Evolutionary conservation across 768 basidiomycete species (phyloP), one percentile per base, ranked within the genome.

Genomic region (Podaxis pistillaris): DNA sequence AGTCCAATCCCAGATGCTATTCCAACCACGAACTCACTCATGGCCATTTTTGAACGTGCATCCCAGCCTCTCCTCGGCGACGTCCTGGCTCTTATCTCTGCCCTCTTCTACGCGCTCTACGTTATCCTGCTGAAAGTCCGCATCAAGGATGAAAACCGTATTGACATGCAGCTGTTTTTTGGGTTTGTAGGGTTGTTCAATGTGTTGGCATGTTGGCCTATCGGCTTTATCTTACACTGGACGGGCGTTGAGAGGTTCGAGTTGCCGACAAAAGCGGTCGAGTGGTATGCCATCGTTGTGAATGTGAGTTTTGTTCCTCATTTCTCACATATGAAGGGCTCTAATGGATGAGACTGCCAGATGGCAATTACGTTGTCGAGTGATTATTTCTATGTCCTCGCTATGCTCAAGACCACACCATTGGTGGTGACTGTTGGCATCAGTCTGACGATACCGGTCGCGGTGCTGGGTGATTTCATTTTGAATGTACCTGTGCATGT

Each of bases 351-450:
- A 13, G 36, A 54, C 33, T 47, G 13, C 3, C 65, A 96, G 89
- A 94, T 94, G 91, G 75, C 78, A 36, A 93, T 96, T 68, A 94
- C 93, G 0, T 75, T 91, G 36, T 86, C 84, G 8, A 92, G 90
- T 63, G 94, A 97, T 75, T 96, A 90, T 70, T 71, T 94, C 51
- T 94, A 94, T 71, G 86, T 93, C 30, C 70, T 93, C 19, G 91
- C 95, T 2, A 96, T 98, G 94, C 85, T 99, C 65, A 96, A 96
- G 78, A 99, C 96, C 6, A 95, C 95, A 1, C 96, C 96, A 0
- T 78, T 96, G 12, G 93, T 97, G 19, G 96, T 91, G 17, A 98
- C 96, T 0, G 80, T 98, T 59, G 96, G 96, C 28, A 81, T 98
- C 8, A 93, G 91, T 61, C 82, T 98, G 13, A 97, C 97, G 0